These are phyloP conservation scores for Hamamelis virginiana DNA, from an alignment of 164 flowering plant species.

Conservation along the genomic window DNA sequence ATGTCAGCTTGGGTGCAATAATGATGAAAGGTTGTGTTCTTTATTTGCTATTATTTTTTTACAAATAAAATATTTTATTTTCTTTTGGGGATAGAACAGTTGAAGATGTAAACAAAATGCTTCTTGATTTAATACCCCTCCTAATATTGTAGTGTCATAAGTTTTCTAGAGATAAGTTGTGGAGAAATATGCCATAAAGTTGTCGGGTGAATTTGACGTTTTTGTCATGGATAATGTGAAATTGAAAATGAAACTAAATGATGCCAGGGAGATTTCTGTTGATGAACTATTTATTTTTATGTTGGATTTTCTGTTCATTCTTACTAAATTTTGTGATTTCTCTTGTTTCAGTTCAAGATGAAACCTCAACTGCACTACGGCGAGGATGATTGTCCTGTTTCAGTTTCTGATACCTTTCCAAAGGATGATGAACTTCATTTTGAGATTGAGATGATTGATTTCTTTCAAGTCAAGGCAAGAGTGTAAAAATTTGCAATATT, in stretches of 20 bases:
- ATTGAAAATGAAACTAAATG: background rate
- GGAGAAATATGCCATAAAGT: too few species aligned
- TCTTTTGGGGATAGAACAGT: too few species aligned
- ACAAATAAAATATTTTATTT: too few species aligned
- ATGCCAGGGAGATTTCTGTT: background rate
- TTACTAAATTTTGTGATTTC: background rate
- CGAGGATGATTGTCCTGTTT: conserved; percentile 85
- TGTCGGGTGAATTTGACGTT: background rate
- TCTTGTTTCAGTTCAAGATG: conserved; percentile 75
- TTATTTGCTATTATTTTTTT: too few species aligned
- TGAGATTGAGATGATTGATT: conserved; percentile 91
- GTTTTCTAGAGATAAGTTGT: too few species aligned
- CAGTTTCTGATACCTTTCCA: conserved; percentile 65
- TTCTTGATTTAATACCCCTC: too few species aligned
- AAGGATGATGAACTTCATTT: conserved; percentile 92
- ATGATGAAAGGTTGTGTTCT: too few species aligned
- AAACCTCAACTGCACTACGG: conserved; percentile 92
- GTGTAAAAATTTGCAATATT: background rate
- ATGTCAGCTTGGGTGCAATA: too few species aligned
- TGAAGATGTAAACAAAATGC: too few species aligned
- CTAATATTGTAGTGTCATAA: too few species aligned
- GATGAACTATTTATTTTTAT: background rate
- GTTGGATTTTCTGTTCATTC: conserved; percentile 2
- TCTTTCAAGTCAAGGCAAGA: conserved; percentile 80
- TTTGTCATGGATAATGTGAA: too few species aligned